Conservation (phyloP, 176 grass and related monocot genomes). For the Neostapfia colusana region DNA sequence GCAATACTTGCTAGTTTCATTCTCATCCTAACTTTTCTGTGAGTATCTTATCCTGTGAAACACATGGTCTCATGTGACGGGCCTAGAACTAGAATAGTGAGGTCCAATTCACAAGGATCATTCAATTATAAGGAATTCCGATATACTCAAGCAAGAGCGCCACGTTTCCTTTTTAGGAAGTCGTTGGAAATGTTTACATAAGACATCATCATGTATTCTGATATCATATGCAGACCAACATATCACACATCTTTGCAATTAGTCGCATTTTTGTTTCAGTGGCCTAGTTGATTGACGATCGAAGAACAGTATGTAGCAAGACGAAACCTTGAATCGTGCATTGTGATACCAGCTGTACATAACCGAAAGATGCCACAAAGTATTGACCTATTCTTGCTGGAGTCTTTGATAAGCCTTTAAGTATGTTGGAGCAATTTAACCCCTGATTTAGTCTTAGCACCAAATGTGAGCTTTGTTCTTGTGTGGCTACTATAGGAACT, state of each 20-base stretch:
- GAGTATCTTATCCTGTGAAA: background rate
- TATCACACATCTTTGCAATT: background rate
- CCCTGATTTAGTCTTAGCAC: background rate
- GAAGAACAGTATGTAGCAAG: background rate
- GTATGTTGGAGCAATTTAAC: background rate
- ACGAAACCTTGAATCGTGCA: background rate
- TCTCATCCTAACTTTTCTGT: background rate
- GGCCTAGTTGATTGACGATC: slow-evolving; percentile 1
- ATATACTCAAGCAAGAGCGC: background rate
- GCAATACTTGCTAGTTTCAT: background rate
- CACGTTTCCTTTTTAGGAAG: background rate
- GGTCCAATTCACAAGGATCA: background rate
- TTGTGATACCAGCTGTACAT: background rate
- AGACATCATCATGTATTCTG: background rate
- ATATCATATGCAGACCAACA: background rate
- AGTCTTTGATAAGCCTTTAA: background rate
- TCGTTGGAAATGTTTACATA: background rate
- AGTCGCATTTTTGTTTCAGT: background rate
- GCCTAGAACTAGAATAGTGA: background rate
- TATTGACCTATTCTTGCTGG: slow-evolving; percentile 6
- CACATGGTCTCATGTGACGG: background rate
- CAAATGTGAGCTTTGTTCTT: slow-evolving; percentile 2
- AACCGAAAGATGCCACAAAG: background rate
- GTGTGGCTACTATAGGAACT: background rate
- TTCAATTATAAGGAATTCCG: background rate